Base-by-base conservation (phyloP, 768 basidiomycete genomes). In the Xerocomellus chrysenteron region DNA sequence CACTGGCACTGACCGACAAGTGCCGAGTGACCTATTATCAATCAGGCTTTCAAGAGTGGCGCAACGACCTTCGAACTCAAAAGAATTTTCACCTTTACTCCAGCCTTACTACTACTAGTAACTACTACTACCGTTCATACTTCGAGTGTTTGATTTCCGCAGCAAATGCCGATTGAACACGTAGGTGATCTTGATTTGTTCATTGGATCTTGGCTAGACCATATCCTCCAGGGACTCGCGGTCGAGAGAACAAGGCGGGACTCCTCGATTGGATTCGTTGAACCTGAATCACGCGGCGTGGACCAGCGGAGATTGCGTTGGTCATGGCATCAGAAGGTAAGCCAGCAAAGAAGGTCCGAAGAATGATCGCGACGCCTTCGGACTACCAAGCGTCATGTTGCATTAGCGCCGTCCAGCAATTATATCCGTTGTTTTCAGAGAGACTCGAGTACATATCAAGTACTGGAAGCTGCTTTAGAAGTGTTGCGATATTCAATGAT, bases 301-400 rank as follows among this genome's bases (percentile, higher is more conserved):
- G 30, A 48, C 39, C 37, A 32, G 47, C 67, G 66, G 64, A 47
- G 51, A 59, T 68, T 58, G 58, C 54, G 51, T 45, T 48, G 26
- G 41, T 17, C 40, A 16, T 21, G 21, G 21, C 1, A 21, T 44
- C 44, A 44, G 58, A 66, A 66, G 57, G 26, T 30, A 44, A 42
- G 26, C 35, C 35, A 69, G 41, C 30, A 56, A 19, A 48, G 65
- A 68, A 68, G 54, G 8, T 24, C 13, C 26, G 41, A 53, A 40
- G 50, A 43, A 16, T 42, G 54, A 64, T 67, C 48, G 62, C 65
- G 61, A 61, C 40, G 28, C 54, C 54, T 57, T 56, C 61, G 67
- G 67, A 36, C 55, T 40, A 49, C 36, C 40, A 35, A 40, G 46
- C 40, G 44, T 35, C 55, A 16, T 21, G 24, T 50, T 51, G 56